Evolutionary conservation across 495 filamentous ascomycete species (phyloP).

Genomic region (Evernia prunastri): DNA sequence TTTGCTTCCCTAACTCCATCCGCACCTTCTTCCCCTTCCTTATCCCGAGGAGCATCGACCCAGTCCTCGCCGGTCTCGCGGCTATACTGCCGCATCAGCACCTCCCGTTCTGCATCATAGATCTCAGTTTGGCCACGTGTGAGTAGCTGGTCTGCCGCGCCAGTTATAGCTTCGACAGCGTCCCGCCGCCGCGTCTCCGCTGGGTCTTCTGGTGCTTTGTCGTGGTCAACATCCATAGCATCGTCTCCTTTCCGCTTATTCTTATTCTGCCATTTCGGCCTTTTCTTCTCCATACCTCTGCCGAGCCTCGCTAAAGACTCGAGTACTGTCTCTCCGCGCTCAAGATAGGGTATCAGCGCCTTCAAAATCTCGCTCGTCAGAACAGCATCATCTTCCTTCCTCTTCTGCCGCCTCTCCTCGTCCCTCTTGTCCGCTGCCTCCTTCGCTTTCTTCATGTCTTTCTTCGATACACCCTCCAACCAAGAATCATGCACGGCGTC

Average conservation of each 20-base stretch:
- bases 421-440: conserved; percentile 86
- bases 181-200: conserved; percentile 62
- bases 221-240: conserved; percentile 64
- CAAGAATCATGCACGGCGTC: conserved; percentile 88
- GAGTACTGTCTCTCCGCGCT: conserved; percentile 79
- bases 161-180: conserved; percentile 75
- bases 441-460: conserved; percentile 80
- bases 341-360: conserved; percentile 62
- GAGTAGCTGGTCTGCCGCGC: conserved; percentile 78
- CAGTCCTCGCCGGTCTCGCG: conserved; percentile 88
- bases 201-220: conserved; percentile 53
- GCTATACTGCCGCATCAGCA: conserved; percentile 71
- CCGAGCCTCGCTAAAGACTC: conserved; percentile 82
- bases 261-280: conserved; percentile 55
- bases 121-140: conserved; percentile 75
- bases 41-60: conserved; percentile 52
- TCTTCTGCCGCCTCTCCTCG: conserved; percentile 59
- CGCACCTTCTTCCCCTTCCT: conserved; percentile 25
- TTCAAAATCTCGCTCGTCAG: conserved; percentile 67
- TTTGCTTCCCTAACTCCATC: conserved; percentile 31
- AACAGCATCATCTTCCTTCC: conserved; percentile 64
- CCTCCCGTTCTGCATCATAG: conserved; percentile 84
- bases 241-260: conserved; percentile 44
- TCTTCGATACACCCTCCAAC: conserved; percentile 87
- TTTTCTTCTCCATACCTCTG: conserved; percentile 58